phyloP scores from a whole-genome alignment of 2,329 filamentous ascomycete genomes.

The Dichotomopilus funicola region DNA sequence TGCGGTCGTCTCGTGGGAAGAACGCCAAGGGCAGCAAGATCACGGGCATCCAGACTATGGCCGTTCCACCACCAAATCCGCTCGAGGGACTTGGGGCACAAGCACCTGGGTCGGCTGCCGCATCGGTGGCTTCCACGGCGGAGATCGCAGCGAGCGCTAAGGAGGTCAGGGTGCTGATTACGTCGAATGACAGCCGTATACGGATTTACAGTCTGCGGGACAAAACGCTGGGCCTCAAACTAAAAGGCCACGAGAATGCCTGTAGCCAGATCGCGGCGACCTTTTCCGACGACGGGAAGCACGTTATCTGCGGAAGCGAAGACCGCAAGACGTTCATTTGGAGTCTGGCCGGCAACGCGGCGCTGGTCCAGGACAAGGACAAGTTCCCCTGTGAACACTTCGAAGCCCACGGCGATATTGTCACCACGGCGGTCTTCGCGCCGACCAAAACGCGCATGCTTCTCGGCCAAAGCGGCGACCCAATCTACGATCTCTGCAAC shows the following conservation, averaged over 20 bases:
- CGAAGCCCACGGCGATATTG: slow-evolving; percentile 80
- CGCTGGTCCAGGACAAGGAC: slow-evolving; percentile 66
- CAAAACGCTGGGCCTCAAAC: slow-evolving; percentile 79
- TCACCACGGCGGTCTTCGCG: slow-evolving; percentile 83
- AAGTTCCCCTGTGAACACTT: slow-evolving; percentile 84
- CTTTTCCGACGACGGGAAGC: slow-evolving; percentile 79
- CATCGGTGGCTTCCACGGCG: slow-evolving; percentile 10
- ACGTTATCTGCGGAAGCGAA: slow-evolving; percentile 89
- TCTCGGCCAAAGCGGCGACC: slow-evolving; percentile 75
- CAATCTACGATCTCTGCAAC: slow-evolving; percentile 94
- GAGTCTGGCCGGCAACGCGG: slow-evolving; percentile 57
- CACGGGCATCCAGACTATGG: slow-evolving; percentile 78
- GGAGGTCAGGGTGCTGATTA: slow-evolving; percentile 78
- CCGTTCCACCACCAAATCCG: slow-evolving; percentile 40
- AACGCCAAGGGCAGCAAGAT: slow-evolving; percentile 98
- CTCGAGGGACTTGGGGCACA: slow-evolving; percentile 22
- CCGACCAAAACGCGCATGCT: slow-evolving; percentile 71
- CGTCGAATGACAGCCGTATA: slow-evolving; percentile 89
- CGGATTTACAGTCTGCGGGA: slow-evolving; percentile 84
- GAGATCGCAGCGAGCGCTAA: slow-evolving; percentile 29
- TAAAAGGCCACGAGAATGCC: slow-evolving; percentile 83
- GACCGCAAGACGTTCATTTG: slow-evolving; percentile 88
- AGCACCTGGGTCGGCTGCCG: slow-evolving; percentile 5
- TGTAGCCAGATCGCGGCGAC: slow-evolving; percentile 85
- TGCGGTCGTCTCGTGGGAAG: slow-evolving; percentile 84